Base-by-base conservation (phyloP, 192 early-diverging fungal genomes). In the Lobosporangium transversale region DNA sequence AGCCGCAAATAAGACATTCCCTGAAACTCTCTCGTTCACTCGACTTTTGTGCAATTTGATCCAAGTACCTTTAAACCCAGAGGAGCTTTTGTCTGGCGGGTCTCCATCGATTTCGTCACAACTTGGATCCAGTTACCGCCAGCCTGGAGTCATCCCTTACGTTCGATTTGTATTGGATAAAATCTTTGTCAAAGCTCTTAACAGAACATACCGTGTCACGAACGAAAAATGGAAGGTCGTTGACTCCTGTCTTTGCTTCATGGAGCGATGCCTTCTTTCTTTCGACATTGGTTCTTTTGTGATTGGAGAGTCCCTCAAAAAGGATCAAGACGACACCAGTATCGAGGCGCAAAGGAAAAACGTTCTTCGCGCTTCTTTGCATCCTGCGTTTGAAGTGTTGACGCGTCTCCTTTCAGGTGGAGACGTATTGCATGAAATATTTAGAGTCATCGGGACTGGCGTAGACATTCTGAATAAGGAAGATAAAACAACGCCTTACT, bases 331-430 rank as follows among this genome's bases (percentile, higher is more conserved):
- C 27, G 40, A 45, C 37, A 65, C 58, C 5, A 30, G 35, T 30
- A 57, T 80, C 33, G 69, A 70, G 29, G 58, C 56, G 33, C 70
- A 29, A 14, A 79, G 29, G 50, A 68, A 52, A 53, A 84, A 59
- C 75, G 83, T 49, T 53, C 63, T 30, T 59, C 91, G 63, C 76
- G 84, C 73, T 1, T 67, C 73, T 1, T 80, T 86, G 18, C 94
- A 97, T 36, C 95, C 97, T 0, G 96, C 94, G 5, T 99, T 92
- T 63, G 91, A 94, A 53, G 80, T 99, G 27, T 67, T 92, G 43
- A 85, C 89, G 29, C 83, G 92, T 15, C 66, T 98, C 3, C 70
- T 99, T n/a, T 89, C 87, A 1, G 90, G 90, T 10, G 89, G 90
- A n/a, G 81, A 85, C 45, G 84, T 96, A 18, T 81, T 89, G 24